phyloP scores from a whole-genome alignment of 495 filamentous ascomycete genomes.

The Hypoxylon fuscum region DNA sequence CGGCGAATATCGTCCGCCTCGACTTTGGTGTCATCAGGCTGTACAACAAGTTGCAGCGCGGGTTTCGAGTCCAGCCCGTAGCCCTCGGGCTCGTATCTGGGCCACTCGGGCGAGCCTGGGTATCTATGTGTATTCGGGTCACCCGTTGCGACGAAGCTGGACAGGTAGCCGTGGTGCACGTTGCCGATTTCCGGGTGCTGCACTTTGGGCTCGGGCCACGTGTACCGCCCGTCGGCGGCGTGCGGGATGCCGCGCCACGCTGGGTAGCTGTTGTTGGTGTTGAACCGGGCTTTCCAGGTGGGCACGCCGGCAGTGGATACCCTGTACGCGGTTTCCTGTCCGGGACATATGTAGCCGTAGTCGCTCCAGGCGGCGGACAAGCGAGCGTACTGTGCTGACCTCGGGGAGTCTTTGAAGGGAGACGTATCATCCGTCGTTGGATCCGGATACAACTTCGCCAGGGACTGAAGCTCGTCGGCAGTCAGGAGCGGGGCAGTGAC shows the following conservation, averaged over 20 bases:
- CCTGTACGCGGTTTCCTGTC: constrained; percentile 66
- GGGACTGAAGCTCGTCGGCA: constrained; percentile 54
- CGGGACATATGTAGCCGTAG: constrained; percentile 71
- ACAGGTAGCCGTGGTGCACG: constrained; percentile 59
- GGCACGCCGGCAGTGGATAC: constrained; percentile 48
- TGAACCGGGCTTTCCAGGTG: constrained; percentile 48
- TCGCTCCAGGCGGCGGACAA: constrained; percentile 70
- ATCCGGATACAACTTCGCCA: constrained; percentile 67
- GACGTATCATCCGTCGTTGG: constrained; percentile 47
- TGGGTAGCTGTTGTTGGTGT: constrained; percentile 56
- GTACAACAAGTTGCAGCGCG: constrained; percentile 35
- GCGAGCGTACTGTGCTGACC: constrained; percentile 63
- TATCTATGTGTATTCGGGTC: constrained; percentile 55
- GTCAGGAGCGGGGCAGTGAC: constrained; percentile 61
- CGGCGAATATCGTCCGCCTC: constrained; percentile 35
- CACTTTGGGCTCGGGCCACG: constrained; percentile 48
- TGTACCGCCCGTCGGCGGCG: constrained; percentile 52
- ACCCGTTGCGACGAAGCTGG: constrained; percentile 60
- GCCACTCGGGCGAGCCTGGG: constrained; percentile 33
- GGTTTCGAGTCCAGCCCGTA: constrained; percentile 37
- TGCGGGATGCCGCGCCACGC: constrained; percentile 62
- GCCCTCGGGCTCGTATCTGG: constrained; percentile 31
- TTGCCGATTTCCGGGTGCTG: constrained; percentile 55
- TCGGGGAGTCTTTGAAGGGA: constrained; percentile 41
- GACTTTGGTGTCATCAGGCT: constrained; percentile 25